These are phyloP conservation scores for Biscogniauxia sp. DNA, from an alignment of 2,329 filamentous ascomycete genomes.

Conservation along the genomic window DNA sequence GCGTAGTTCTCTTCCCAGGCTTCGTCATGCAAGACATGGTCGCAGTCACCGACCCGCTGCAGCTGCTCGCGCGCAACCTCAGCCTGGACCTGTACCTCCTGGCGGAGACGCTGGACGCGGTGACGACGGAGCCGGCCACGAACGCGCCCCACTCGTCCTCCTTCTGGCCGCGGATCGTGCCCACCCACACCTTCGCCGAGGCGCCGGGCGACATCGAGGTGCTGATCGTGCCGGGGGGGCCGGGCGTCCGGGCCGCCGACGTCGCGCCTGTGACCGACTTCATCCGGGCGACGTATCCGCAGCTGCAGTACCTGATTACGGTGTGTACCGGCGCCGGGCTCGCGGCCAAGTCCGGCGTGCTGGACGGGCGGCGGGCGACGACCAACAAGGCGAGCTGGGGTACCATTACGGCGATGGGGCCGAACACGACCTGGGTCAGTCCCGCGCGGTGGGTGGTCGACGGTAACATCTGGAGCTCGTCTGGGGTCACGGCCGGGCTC, in stretches of 20 bases:
- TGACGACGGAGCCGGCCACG: conserved; percentile 12
- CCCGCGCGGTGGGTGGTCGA: conserved; percentile 60
- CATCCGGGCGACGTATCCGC: conserved; percentile 39
- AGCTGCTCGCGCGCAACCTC: conserved; percentile 7
- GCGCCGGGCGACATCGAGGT: conserved; percentile 33
- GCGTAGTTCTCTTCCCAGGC: conserved; percentile 8
- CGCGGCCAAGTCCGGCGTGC: conserved; percentile 51
- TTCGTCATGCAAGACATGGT: conserved; percentile 17
- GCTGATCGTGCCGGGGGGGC: conserved; percentile 39
- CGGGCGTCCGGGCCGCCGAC: conserved; percentile 29
- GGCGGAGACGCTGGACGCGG: conserved; percentile 10
- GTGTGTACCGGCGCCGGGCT: conserved; percentile 61
- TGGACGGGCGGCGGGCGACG: conserved; percentile 57
- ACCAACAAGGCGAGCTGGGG: conserved; percentile 57
- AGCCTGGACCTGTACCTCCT: conserved; percentile 13
- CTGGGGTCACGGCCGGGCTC: conserved; percentile 47
- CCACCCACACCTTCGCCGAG: conserved; percentile 38
- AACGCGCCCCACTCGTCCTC: conserved; percentile 9
- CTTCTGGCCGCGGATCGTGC: conserved; percentile 9
- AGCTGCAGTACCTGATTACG: conserved; percentile 53
- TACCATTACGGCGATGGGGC: conserved; percentile 39
- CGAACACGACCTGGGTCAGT: conserved; percentile 51
- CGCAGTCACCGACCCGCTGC: conserved; percentile 10
- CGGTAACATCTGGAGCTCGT: conserved; percentile 61
- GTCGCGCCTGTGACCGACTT: conserved; percentile 37